phyloP scores from a whole-genome alignment of 1,139 yeast species.

The Pichia sp. region DNA sequence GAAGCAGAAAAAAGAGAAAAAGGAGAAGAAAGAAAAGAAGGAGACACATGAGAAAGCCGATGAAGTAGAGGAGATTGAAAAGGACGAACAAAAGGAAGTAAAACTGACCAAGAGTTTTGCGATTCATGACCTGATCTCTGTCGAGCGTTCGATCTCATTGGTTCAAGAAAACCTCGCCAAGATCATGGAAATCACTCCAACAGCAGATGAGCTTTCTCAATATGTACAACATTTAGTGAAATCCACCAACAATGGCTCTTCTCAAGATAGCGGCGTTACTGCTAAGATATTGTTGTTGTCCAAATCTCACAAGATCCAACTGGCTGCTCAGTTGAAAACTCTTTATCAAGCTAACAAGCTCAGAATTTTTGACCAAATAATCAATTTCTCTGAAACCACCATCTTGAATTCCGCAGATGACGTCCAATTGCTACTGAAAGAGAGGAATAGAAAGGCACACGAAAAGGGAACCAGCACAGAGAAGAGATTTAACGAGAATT shows the following conservation, averaged over 20 bases:
- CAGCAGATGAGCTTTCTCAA: slow-evolving; percentile 8
- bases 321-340: slow-evolving; percentile 59
- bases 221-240: slow-evolving; percentile 37
- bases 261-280: slow-evolving; percentile 20
- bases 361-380: slow-evolving; percentile 31
- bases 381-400: slow-evolving; percentile 30
- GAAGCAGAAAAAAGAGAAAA: slow-evolving; percentile 7
- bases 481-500: slow-evolving; percentile 34
- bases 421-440: slow-evolving; percentile 16
- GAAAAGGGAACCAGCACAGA: not conserved
- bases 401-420: slow-evolving; percentile 22
- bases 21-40: slow-evolving; percentile 3
- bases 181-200: slow-evolving; percentile 16
- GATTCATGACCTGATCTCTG: slow-evolving; percentile 33
- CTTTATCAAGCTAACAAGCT: slow-evolving; percentile 46
- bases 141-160: slow-evolving; percentile 17
- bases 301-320: slow-evolving; percentile 49
- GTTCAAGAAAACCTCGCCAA: slow-evolving; percentile 17
- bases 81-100: not conserved
- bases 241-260: slow-evolving; percentile 8
- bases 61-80: not conserved
- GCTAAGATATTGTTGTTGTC: slow-evolving; percentile 45
- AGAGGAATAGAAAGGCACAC: slow-evolving; percentile 5
- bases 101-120: slow-evolving; percentile 29
- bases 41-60: slow-evolving; percentile 6